phyloP scores from a whole-genome alignment of 2,329 filamentous ascomycete genomes.

The Aspergillus clavatus region DNA sequence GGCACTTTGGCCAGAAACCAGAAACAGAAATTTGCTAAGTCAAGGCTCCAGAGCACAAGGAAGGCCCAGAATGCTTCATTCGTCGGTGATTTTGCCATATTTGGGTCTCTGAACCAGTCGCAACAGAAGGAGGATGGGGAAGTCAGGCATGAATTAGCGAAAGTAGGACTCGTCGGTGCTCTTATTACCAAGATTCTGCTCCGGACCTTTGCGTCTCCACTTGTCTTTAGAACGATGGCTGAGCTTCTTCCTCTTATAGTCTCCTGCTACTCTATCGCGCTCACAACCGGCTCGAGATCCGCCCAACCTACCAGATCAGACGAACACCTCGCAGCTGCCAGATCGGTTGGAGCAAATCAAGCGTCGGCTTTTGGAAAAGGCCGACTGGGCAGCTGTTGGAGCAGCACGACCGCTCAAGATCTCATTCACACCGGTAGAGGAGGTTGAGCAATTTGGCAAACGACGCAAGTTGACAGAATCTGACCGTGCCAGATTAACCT shows the following conservation, averaged over 20 bases:
- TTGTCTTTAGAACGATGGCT: too few species aligned
- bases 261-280: neutral
- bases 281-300: neutral
- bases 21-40: constrained; percentile 33
- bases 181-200: too few species aligned
- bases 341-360: constrained; percentile 26
- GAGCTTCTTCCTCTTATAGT: too few species aligned
- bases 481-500: constrained; percentile 25
- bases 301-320: neutral
- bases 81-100: neutral
- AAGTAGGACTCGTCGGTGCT: neutral
- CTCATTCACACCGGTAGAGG: constrained; percentile 25
- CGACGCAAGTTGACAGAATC: constrained; percentile 30
- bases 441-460: constrained; percentile 32
- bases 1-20: constrained; percentile 23
- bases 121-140: neutral
- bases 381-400: constrained; percentile 37
- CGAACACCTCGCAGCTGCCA: neutral
- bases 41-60: constrained; percentile 17
- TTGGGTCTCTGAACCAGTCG: neutral
- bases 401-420: constrained; percentile 32
- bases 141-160: neutral
- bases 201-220: too few species aligned
- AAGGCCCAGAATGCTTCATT: constrained; percentile 1
- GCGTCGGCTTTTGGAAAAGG: constrained; percentile 29